Evolutionary conservation across 257 asterid genomes (phyloP).

Genomic region (Solanum megistacrolobum): DNA sequence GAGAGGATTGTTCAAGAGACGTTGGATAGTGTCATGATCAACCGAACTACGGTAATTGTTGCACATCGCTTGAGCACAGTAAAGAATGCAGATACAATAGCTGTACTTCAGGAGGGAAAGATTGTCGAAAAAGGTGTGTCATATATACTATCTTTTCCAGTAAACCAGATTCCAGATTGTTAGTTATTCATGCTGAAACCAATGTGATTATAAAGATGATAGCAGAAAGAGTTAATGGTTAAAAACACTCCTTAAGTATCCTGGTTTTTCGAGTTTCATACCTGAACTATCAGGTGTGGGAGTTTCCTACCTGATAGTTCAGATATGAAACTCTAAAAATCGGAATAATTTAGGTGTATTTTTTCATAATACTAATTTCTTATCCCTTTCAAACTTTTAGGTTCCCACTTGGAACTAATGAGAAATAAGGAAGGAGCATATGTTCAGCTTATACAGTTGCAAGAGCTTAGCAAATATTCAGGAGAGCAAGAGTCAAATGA

Average conservation of each 20-base stretch:
- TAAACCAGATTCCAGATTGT: not conserved
- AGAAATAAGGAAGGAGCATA: conserved; percentile 42
- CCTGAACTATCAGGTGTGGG: not conserved
- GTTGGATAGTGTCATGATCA: conserved; percentile 34
- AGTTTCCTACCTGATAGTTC: not conserved
- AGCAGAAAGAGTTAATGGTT: too few relatives aligned
- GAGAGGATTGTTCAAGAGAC: conserved; percentile 46
- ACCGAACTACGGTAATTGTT: conserved; percentile 35
- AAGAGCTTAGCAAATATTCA: conserved; percentile 27
- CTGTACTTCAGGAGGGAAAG: conserved; percentile 35
- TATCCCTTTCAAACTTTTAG: conserved; percentile 16
- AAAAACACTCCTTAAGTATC: not conserved
- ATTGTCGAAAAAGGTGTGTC: conserved; percentile 35
- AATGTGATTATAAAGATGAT: not conserved
- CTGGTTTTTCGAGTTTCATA: not conserved
- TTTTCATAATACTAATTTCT: not conserved
- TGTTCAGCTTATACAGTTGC: conserved; percentile 45
- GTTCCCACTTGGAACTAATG: conserved; percentile 33
- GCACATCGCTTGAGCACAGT: conserved; percentile 51
- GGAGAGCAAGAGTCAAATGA: conserved; percentile 28
- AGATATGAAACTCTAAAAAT: not conserved
- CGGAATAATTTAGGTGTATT: not conserved
- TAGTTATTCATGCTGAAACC: not conserved
- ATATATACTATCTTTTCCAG: not conserved
- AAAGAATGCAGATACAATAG: conserved; percentile 39